Base-by-base conservation (phyloP, 2,329 filamentous ascomycete genomes). In the Magnaporthales sp. region DNA sequence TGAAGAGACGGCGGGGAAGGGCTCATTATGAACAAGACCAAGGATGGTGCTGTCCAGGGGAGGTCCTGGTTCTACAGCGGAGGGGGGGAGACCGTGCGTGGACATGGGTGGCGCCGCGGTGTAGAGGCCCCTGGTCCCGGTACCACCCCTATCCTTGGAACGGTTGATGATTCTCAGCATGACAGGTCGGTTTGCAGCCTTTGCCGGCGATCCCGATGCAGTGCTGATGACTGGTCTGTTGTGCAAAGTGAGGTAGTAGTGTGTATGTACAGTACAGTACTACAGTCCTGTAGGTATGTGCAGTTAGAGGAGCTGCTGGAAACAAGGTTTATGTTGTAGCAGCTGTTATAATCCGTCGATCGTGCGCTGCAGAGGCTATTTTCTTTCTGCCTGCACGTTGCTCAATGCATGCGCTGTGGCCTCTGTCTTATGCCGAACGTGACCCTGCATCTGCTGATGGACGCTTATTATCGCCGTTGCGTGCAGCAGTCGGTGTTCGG, bases 131-230 rank as follows among this genome's bases (percentile, higher is more conserved):
- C 54, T 26, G 22, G 22, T 58, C 54, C 54, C 54, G 54, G 22
- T 58, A 15, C 22, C 54, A 58, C 54, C 24, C 24, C 54, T 26
- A 58, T 58, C 24, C 69, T 71, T 74, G 71, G 74, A 73, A 70
- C 74, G 76, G 63, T 71, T 72, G 69, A 74, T 73, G 70, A 73
- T 72, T 70, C 74, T 74, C 68, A 76, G 73, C 76, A 75, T 77
- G 71, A 69, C 70, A 24, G 54, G 46, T n/a, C 63, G 26, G 46
- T 51, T 29, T 46, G 63, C 63, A 51, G 62, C n/a, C 30, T 31
- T 63, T 63, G 54, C 54, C 54, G 54, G 54, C 54, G 54, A 26
- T 58, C 54, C 54, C 54, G 54, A 58, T 58, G 54, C 54, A 58
- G 54, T 58, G 11, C 54, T 26, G 24, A 58, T 46, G 38, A 46